Evolutionary conservation across 805 yeast genomes (phyloP), one percentile per base, ranked within the genome.

Genomic region (Lipomyces spencermartinsiae): DNA sequence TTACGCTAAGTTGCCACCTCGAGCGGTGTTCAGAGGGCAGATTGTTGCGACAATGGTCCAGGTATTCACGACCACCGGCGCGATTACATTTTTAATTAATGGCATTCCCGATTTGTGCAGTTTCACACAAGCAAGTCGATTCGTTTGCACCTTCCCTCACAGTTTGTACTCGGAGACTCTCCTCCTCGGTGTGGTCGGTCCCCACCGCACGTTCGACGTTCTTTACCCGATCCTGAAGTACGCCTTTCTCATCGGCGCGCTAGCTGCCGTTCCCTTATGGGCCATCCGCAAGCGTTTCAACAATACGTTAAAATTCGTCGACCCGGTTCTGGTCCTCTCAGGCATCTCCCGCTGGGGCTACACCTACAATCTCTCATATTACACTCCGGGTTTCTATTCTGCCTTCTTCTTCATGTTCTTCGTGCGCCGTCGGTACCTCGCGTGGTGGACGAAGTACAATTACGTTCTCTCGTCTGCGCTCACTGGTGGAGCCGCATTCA

Each of bases 371-470:
- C 57, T 68, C 58, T 68, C 71, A 14, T 68, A 68, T 75, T 83
- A 81, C 71, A 76, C 82, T 54, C 76, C 82, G 5, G 83, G 82
- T 76, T 82, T 82, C 73, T 65, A 73, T 58, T 55, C 63, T 53
- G 89, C 90, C 3, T 83, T 82, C 70, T 63, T 82, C 6, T 89
- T 88, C 80, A 87, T 86, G 79, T 86, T 82, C 77, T 81, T 81
- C 73, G 78, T 89, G 64, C 87, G 86, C 67, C 81, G 85, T 59
- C 81, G 81, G 67, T 87, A 85, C 79, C 80, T 84, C 61, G 80
- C 81, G 59, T 89, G 93, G 93, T 89, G 93, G 93, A 86, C 88
- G 35, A 89, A 88, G 77, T 89, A 89, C 77, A 88, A 88, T 76
- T 88, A 87, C 76, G 83, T 87, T 4, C 78, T 89, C 60, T 84